A percentile compares a stretch with the other conserved stretches of the same genome.
phyloP scores from a whole-genome alignment of 2,329 filamentous ascomycete species.

The Colletotrichum camelliae region DNA sequence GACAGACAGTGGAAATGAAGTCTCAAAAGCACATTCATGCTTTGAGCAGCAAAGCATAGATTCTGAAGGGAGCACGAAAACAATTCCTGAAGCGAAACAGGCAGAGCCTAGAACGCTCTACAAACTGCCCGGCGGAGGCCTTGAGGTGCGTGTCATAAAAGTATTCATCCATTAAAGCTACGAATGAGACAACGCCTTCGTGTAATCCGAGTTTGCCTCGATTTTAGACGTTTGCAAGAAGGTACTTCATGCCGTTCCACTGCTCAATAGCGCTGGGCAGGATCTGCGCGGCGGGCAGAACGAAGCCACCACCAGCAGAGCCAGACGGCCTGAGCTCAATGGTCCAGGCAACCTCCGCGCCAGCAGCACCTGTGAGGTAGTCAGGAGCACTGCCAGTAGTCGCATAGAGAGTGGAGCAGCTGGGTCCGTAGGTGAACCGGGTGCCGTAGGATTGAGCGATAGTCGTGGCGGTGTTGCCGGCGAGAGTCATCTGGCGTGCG shows the following conservation, averaged over 20 bases:
- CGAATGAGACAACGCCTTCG: too few species aligned
- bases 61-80: too few species aligned
- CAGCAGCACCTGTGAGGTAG: constrained; percentile 28
- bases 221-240: constrained; percentile 28
- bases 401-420: constrained; percentile 41
- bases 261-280: constrained; percentile 39
- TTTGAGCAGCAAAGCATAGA: too few species aligned
- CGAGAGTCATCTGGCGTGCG: constrained; percentile 43
- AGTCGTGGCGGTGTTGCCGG: constrained; percentile 29
- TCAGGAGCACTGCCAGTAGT: constrained; percentile 36
- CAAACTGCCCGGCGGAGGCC: too few species aligned
- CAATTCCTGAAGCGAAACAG: too few species aligned
- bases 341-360: constrained; percentile 42
- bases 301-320: constrained; percentile 39
- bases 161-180: too few species aligned
- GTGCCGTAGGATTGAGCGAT: constrained; percentile 39
- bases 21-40: too few species aligned
- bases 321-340: constrained; percentile 39
- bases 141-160: too few species aligned
- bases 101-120: too few species aligned
- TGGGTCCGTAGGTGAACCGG: constrained; percentile 40
- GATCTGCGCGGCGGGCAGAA: constrained; percentile 42
- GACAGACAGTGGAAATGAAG: too few species aligned
- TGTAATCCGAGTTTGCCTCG: too few species aligned
- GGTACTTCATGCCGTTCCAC: constrained; percentile 39